Evolutionary conservation across 2,329 filamentous ascomycete species (phyloP), one percentile per base, ranked within the genome.

Genomic region (Thermothelomyces thermophilus): DNA sequence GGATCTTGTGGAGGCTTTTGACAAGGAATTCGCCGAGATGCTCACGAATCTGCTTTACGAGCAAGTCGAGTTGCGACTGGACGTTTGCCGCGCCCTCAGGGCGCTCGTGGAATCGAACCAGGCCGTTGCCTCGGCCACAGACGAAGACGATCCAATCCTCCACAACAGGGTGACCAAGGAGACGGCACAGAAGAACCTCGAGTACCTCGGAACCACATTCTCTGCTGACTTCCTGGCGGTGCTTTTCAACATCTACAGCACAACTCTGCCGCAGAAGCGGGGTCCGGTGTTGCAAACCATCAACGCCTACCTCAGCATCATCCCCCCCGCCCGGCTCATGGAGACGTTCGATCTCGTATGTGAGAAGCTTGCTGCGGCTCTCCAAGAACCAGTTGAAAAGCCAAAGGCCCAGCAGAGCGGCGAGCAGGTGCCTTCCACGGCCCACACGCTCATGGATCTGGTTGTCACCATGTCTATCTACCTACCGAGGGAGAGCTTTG

Each of bases 211-310:
- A 11, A 42, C 49, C 14, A 73, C 73, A 1, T 90, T 93, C 63
- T 79, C 91, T 1, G 85, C 85, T 53, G 97, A 97, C 62, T 79
- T 98, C 69, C 80, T 98, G 36, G 90, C 93, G 6, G 91, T 97
- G 0, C 73, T 98, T n/a, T 97, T 98, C 76, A 98, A 98, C 64
- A 91, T 98, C 39, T 98, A 98, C 71, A 95, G 87, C 56, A 87
- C 96, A 67, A 98, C 93, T 1, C 76, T 98, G 22, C 91, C 93
- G 2, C 89, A 96, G 63, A 93, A 88, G 62, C 80, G 93, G 59
- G 90, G 89, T 0, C 89, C 87, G 17, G 93, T 98, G 47, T 74
- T 98, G 30, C 87, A 91, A 65, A 95, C 90, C 55, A 93, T 97
- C 72, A 96, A 97, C 68, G 83, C 89, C 5, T 97, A 90, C 68